A percentile compares a stretch with the other conserved stretches of the same genome.
These are phyloP conservation scores for Pisolithus sp. DNA, from an alignment of 768 basidiomycete genomes.

Conservation along the genomic window DNA sequence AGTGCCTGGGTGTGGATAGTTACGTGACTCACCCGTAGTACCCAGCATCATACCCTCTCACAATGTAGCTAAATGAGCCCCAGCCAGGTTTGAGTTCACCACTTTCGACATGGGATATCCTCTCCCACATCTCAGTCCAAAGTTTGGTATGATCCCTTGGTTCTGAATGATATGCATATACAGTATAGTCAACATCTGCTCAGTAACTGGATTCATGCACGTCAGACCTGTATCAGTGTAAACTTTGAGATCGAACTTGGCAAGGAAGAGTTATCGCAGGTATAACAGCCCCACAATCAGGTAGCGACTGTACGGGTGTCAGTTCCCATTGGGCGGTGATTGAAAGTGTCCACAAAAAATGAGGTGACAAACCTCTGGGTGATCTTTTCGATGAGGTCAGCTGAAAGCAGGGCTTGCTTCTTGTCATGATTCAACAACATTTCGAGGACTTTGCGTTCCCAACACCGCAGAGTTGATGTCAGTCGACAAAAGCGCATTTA, in stretches of 20 bases:
- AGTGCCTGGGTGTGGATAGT: conserved; percentile 5
- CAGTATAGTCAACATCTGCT: neutral
- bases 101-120: too few species aligned
- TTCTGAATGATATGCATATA: neutral
- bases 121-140: conserved; percentile 70
- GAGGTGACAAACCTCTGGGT: conserved; percentile 56
- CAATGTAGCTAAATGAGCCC: conserved; percentile 69
- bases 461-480: conserved; percentile 45
- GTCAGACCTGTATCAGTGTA: conserved; percentile 58
- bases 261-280: conserved; percentile 81
- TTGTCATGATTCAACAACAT: conserved; percentile 76
- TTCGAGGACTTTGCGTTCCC: conserved; percentile 72
- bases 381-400: conserved; percentile 72
- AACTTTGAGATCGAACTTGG: conserved; percentile 68
- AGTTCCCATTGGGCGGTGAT: neutral
- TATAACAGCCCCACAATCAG: conserved; percentile 79
- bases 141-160: conserved; percentile 64
- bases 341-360: neutral
- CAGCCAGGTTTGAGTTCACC: too few species aligned
- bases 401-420: conserved; percentile 61
- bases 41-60: conserved; percentile 63
- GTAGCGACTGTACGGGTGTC: conserved; percentile 45
- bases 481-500: neutral
- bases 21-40: conserved; percentile 39
- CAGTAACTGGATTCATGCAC: neutral